A percentile compares a stretch with the other conserved stretches of the same genome.
phyloP scores from a whole-genome alignment of 192 early-diverging fungal genomes.

The Irineochytrium annulatum region DNA sequence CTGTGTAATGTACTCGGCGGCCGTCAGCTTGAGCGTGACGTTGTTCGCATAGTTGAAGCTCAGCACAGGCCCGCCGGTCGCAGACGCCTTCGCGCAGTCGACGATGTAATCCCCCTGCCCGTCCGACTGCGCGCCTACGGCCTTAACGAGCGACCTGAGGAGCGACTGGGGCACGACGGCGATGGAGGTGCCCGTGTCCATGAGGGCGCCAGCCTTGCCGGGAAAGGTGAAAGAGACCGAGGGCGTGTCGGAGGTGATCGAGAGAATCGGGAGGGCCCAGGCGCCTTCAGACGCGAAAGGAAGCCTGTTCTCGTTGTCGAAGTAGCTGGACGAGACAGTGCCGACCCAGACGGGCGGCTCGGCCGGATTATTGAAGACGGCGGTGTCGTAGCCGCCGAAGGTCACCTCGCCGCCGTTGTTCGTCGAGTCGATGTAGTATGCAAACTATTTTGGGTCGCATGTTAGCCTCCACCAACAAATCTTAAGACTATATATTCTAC shows the following conservation, averaged over 20 bases:
- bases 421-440: slow-evolving; percentile 28
- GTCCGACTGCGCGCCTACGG: not conserved
- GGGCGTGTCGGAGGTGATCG: slow-evolving; percentile 8
- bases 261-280: slow-evolving; percentile 16
- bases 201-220: slow-evolving; percentile 17
- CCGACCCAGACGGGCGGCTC: slow-evolving; percentile 20
- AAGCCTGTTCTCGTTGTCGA: not conserved
- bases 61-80: slow-evolving; percentile 12
- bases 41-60: slow-evolving; percentile 8
- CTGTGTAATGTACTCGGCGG: slow-evolving; percentile 12
- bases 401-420: slow-evolving; percentile 18
- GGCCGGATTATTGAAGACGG: slow-evolving; percentile 11
- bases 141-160: slow-evolving; percentile 9
- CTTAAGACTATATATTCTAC: slow-evolving; percentile 2
- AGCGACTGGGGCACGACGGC: slow-evolving; percentile 18
- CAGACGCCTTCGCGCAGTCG: not conserved
- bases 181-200: slow-evolving; percentile 37
- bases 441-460: slow-evolving; percentile 22
- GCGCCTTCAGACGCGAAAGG: not conserved
- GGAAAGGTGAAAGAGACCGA: slow-evolving; percentile 1
- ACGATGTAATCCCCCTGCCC: slow-evolving; percentile 2
- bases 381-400: slow-evolving; percentile 38
- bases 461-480: not conserved
- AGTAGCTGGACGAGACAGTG: slow-evolving; percentile 1
- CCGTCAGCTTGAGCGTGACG: slow-evolving; percentile 8